A percentile compares a stretch with the other conserved stretches of the same genome.
phyloP scores from a whole-genome alignment of 2,329 filamentous ascomycete species.

The Celoporthe dispersa region DNA sequence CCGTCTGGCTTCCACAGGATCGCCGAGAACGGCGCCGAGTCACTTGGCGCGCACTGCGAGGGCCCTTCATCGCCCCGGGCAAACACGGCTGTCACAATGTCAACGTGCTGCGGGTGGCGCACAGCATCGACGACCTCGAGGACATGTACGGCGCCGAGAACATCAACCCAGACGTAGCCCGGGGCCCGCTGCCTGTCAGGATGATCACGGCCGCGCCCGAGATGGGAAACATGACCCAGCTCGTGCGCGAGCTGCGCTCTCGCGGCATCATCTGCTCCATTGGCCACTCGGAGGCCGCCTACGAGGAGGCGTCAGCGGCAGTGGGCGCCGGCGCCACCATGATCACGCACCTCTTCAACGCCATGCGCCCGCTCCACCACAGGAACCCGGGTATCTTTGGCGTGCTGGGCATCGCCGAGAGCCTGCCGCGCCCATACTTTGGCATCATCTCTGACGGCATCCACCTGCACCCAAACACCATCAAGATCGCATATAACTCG shows the following conservation, averaged over 20 bases:
- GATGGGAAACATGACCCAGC: constrained; percentile 67
- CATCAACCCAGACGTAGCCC: constrained; percentile 49
- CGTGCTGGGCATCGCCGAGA: constrained; percentile 71
- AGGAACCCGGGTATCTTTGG: constrained; percentile 91
- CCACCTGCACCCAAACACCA: constrained; percentile 83
- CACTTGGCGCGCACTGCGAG: constrained; percentile 87
- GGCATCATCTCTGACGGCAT: constrained; percentile 91
- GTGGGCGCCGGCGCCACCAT: constrained; percentile 79
- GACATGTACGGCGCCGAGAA: constrained; percentile 75
- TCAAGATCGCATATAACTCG: constrained; percentile 87
- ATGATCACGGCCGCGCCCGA: constrained; percentile 90
- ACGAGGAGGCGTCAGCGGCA: constrained; percentile 76
- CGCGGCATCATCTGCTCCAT: constrained; percentile 77
- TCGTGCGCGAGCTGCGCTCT: constrained; percentile 69
- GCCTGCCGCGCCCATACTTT: constrained; percentile 71
- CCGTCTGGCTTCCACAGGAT: constrained; percentile 67
- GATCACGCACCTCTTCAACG: constrained; percentile 94
- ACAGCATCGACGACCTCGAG: constrained; percentile 68
- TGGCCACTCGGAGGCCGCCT: constrained; percentile 86
- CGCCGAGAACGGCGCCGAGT: constrained; percentile 76
- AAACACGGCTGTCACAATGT: constrained; percentile 88
- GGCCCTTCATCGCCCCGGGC: constrained; percentile 80
- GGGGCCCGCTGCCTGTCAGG: constrained; percentile 59
- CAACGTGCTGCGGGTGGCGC: constrained; percentile 69
- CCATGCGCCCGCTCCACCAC: constrained; percentile 89